Conservation (phyloP, 495 filamentous ascomycete genomes). For the Ramalina intermedia region DNA sequence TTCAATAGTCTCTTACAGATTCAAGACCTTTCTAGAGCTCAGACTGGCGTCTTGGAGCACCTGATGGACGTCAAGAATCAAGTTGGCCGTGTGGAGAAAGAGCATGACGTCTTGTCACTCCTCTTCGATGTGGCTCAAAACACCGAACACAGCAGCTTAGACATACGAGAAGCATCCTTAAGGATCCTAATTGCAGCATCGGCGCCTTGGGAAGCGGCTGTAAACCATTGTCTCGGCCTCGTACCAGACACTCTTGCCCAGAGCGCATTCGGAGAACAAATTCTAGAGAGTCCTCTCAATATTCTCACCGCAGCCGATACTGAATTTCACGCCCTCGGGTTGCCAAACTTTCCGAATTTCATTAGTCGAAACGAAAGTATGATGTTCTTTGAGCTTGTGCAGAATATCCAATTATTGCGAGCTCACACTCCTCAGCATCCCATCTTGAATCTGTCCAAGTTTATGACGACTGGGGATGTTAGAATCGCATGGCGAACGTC, state of each 20-base stretch:
- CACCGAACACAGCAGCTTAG: conserved; percentile 45
- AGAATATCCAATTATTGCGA: no score
- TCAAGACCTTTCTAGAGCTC: conserved; percentile 46
- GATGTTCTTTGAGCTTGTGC: no score
- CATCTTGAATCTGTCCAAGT: neutral
- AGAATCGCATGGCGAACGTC: no score
- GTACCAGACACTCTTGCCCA: conserved; percentile 49
- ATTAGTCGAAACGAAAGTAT: neutral
- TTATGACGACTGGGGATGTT: neutral
- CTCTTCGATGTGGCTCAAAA: conserved; percentile 50
- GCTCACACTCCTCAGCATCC: no score
- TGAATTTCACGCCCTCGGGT: conserved; percentile 37
- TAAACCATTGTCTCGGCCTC: conserved; percentile 68
- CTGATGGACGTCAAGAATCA: conserved; percentile 45
- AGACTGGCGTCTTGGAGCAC: conserved; percentile 45
- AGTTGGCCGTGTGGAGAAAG: conserved; percentile 37
- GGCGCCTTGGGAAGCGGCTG: conserved; percentile 52
- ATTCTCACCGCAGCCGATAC: neutral
- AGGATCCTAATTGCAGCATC: conserved; percentile 52
- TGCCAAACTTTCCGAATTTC: conserved; percentile 44
- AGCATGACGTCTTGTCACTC: conserved; percentile 54
- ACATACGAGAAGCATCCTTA: conserved; percentile 47
- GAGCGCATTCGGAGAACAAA: neutral
- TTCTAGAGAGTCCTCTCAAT: neutral
- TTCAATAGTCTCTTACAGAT: conserved; percentile 50